Evolutionary conservation across 1,139 yeast species (phyloP).

Genomic region (Zygotorulaspora mrakii): DNA sequence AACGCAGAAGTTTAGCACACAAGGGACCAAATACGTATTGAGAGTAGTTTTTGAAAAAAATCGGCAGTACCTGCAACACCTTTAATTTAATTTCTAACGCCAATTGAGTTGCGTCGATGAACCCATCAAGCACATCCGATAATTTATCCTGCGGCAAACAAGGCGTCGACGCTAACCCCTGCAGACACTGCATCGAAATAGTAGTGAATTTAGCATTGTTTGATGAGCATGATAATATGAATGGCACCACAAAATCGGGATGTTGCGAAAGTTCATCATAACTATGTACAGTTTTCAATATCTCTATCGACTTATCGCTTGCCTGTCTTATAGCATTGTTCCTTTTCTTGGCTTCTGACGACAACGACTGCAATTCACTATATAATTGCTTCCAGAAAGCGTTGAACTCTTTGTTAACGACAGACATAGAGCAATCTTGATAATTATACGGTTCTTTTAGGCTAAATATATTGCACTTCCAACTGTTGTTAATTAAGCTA

Average conservation of each 20-base stretch:
- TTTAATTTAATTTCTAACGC: slow-evolving; percentile 83
- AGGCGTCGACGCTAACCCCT: slow-evolving; percentile 49
- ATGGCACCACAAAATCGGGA: slow-evolving; percentile 62
- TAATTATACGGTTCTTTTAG: neutral
- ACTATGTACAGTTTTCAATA: slow-evolving; percentile 41
- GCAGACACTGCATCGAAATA: slow-evolving; percentile 66
- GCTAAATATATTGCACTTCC: too few species aligned
- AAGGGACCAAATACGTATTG: slow-evolving; percentile 51
- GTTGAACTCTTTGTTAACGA: slow-evolving; percentile 12
- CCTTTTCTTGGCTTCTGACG: slow-evolving; percentile 68
- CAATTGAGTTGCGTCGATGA: slow-evolving; percentile 68
- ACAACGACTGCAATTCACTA: slow-evolving; percentile 55
- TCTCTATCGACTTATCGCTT: slow-evolving; percentile 56
- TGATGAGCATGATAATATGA: slow-evolving; percentile 66
- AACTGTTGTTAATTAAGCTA: too few species aligned
- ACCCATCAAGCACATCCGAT: slow-evolving; percentile 56
- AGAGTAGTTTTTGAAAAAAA: slow-evolving; percentile 63
- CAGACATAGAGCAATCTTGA: slow-evolving; percentile 7
- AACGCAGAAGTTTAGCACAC: slow-evolving; percentile 55
- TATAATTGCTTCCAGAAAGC: slow-evolving; percentile 40
- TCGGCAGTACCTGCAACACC: slow-evolving; percentile 80
- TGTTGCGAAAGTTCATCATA: slow-evolving; percentile 35
- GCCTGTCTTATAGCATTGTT: slow-evolving; percentile 62
- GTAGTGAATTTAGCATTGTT: slow-evolving; percentile 71
- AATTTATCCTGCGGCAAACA: slow-evolving; percentile 54